Conservation (phyloP, 2,329 filamentous ascomycete genomes). For the Drechslera avenae region DNA sequence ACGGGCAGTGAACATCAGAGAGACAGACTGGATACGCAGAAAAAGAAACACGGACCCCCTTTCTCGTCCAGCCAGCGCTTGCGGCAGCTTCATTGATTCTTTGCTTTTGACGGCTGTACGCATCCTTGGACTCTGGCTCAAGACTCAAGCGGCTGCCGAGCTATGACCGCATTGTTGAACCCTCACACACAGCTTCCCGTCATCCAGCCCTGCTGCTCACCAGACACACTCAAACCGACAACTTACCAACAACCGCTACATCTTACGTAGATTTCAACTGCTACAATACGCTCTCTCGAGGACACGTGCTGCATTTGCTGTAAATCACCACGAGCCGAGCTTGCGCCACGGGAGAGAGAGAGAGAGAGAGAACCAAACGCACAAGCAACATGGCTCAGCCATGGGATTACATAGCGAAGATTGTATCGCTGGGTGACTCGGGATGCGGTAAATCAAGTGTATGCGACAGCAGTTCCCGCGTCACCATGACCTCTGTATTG, state of each 20-base stretch:
- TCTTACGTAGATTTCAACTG: not conserved
- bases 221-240: not conserved
- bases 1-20: no score
- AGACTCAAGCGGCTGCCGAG: conserved; percentile 11
- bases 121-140: conserved; percentile 1
- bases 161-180: conserved; percentile 26
- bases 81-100: not conserved
- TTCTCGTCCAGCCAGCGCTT: not conserved
- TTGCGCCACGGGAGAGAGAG: not conserved
- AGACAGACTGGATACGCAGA: no score
- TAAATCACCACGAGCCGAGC: not conserved
- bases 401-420: conserved; percentile 99
- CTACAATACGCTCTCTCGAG: no score
- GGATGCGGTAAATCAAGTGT: conserved; percentile 90
- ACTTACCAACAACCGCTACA: not conserved
- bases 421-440: conserved; percentile 95
- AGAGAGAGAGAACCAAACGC: no score
- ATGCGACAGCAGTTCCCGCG: conserved; percentile 13
- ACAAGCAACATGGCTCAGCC: conserved; percentile 60
- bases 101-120: not conserved
- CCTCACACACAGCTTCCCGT: conserved; percentile 9
- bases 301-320: not conserved
- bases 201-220: conserved; percentile 9
- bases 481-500: conserved; percentile 9
- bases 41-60: no score